These are phyloP conservation scores for Sugiyamaella boreocaroliniensis DNA, from an alignment of 805 yeast genomes.

Conservation along the genomic window DNA sequence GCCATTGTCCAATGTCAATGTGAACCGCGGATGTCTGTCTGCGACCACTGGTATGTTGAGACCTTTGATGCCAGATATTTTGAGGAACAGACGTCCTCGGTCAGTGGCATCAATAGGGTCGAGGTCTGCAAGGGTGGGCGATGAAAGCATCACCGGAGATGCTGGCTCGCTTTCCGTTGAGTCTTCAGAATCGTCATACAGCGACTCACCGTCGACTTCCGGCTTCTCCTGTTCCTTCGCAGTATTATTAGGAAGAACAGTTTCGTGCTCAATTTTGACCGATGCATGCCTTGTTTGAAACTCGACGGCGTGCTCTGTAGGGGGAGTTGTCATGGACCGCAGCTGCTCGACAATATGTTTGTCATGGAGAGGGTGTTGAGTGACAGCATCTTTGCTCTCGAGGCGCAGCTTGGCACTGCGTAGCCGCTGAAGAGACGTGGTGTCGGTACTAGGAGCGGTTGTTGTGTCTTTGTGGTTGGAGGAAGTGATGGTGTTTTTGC, in stretches of 20 bases:
- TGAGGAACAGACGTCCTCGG: slow-evolving; percentile 24
- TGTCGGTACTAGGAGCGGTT: slow-evolving; percentile 10
- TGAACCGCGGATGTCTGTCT: slow-evolving; percentile 41
- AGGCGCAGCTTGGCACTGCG: slow-evolving; percentile 4
- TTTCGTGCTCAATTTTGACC: not conserved
- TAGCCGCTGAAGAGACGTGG: slow-evolving; percentile 2
- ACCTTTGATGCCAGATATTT: slow-evolving; percentile 22
- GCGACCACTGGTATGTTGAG: slow-evolving; percentile 37
- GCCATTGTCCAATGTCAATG: slow-evolving; percentile 62
- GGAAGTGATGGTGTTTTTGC: slow-evolving; percentile 18
- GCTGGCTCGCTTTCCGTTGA: slow-evolving; percentile 1
- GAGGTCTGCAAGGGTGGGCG: slow-evolving; percentile 15
- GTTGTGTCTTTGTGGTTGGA: slow-evolving; percentile 11
- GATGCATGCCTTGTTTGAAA: not conserved
- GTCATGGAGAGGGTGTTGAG: not conserved
- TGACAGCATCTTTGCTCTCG: not conserved
- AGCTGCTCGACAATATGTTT: slow-evolving; percentile 13
- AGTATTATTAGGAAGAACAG: not conserved
- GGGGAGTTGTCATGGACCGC: not conserved
- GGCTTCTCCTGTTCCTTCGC: not conserved
- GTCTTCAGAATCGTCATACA: slow-evolving; percentile 13
- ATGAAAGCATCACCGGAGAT: slow-evolving; percentile 10
- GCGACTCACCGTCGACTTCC: slow-evolving; percentile 12
- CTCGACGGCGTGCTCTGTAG: not conserved
- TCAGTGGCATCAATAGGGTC: slow-evolving; percentile 18